A percentile compares a stretch with the other conserved stretches of the same genome.
Conservation (phyloP, 495 filamentous ascomycete genomes). For the Staphylotrichum longicolle region DNA sequence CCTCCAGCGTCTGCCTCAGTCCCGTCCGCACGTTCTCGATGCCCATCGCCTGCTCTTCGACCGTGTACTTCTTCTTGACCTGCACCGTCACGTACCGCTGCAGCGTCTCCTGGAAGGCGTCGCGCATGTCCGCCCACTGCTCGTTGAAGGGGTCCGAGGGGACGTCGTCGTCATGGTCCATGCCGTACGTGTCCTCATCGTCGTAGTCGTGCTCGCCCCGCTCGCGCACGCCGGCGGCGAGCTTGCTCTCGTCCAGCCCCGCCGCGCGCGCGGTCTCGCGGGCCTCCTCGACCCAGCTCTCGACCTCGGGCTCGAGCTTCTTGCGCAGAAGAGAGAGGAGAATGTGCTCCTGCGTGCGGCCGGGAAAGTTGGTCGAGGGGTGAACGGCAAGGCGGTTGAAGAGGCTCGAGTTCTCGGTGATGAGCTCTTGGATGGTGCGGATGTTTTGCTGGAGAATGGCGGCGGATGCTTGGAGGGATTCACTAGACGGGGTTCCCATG, state of each 20-base stretch:
- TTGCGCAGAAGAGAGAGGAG: constrained; percentile 70
- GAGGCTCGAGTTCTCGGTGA: constrained; percentile 57
- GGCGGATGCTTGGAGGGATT: constrained; percentile 66
- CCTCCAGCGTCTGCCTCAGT: constrained; percentile 54
- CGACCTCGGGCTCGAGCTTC: constrained; percentile 73
- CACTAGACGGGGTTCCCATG: constrained; percentile 42
- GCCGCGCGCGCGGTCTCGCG: constrained; percentile 37
- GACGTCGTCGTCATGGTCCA: constrained; percentile 33
- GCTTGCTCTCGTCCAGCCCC: constrained; percentile 25
- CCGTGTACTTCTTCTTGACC: constrained; percentile 57
- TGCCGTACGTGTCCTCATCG: constrained; percentile 29
- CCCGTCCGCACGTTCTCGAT: constrained; percentile 72
- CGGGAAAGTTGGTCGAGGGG: constrained; percentile 73
- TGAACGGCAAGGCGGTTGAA: constrained; percentile 64
- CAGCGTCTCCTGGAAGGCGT: constrained; percentile 38
- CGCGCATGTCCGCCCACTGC: constrained; percentile 43
- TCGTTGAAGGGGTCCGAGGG: constrained; percentile 41
- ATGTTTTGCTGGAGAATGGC: constrained; percentile 65
- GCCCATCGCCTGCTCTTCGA: constrained; percentile 64
- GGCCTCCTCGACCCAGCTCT: constrained; percentile 67
- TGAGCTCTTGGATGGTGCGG: constrained; percentile 55
- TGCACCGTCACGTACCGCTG: constrained; percentile 47
- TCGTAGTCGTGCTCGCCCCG: constrained; percentile 32
- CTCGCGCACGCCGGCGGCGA: constrained; percentile 13
- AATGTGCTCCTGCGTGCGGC: constrained; percentile 61